phyloP scores from a whole-genome alignment of 2,329 filamentous ascomycete species.

The Aspergillus sp. region DNA sequence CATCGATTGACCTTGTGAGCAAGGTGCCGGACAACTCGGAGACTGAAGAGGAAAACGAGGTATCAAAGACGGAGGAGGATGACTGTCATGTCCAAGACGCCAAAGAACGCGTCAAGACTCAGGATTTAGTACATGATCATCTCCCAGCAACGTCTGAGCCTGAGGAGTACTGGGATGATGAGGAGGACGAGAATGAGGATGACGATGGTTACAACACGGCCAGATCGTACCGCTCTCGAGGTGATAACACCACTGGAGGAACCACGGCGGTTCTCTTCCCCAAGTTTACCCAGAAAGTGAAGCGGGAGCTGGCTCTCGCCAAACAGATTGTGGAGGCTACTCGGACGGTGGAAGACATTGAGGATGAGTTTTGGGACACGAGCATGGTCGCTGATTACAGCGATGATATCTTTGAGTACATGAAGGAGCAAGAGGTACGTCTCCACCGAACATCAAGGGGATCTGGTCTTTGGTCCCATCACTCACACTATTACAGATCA shows the following conservation, averaged over 20 bases:
- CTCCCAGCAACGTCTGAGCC: constrained; percentile 45
- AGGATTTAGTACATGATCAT: constrained; percentile 17
- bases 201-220: constrained; percentile 72
- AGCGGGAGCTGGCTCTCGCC: constrained; percentile 69
- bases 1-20: constrained; percentile 10
- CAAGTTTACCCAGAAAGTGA: constrained; percentile 64
- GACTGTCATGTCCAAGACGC: constrained; percentile 22
- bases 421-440: constrained; percentile 80
- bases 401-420: constrained; percentile 92
- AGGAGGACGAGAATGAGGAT: constrained; percentile 72
- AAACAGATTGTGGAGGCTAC: constrained; percentile 65
- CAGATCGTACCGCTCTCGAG: constrained; percentile 71
- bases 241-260: constrained; percentile 68
- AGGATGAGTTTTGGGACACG: constrained; percentile 88
- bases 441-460: background rate
- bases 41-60: constrained; percentile 25
- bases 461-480: background rate
- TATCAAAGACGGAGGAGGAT: constrained; percentile 24
- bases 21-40: constrained; percentile 18
- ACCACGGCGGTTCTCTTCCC: constrained; percentile 69
- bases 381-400: constrained; percentile 98
- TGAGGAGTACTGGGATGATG: constrained; percentile 74
- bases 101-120: constrained; percentile 11
- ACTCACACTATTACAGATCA: constrained; percentile 52
- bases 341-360: constrained; percentile 68